Percentiles rank a stretch among this genome's conserved stretches.
phyloP scores from a whole-genome alignment of 2,329 filamentous ascomycete genomes.

The Botrytis hyacinthi region DNA sequence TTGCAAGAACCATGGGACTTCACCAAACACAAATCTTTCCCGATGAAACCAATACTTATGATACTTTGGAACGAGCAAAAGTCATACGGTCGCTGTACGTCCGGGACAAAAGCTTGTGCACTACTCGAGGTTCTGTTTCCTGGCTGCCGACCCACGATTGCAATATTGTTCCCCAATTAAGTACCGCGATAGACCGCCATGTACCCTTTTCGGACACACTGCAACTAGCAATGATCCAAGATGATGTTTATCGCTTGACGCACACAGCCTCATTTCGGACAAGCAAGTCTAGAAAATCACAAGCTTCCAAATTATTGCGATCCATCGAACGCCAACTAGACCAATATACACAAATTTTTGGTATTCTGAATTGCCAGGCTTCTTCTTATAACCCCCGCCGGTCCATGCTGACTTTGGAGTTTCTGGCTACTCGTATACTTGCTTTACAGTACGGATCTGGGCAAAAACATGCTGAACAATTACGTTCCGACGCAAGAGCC shows the following conservation, averaged over 20 bases:
- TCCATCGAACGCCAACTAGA: not conserved
- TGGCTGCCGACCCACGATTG: slow-evolving; percentile 19
- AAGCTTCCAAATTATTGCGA: not conserved
- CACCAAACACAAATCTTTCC: slow-evolving; percentile 18
- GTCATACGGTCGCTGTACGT: slow-evolving; percentile 14
- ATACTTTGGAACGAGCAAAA: slow-evolving; percentile 18
- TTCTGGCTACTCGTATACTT: slow-evolving; percentile 18
- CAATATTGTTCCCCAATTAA: slow-evolving; percentile 4
- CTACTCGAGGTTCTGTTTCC: slow-evolving; percentile 17
- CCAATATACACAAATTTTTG: not conserved
- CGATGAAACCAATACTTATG: slow-evolving; percentile 1
- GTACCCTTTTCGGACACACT: not conserved
- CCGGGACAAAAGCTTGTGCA: slow-evolving; percentile 20
- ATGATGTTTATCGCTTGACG: slow-evolving; percentile 2
- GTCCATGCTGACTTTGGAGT: slow-evolving; percentile 10
- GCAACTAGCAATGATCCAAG: slow-evolving; percentile 3
- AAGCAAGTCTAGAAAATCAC: not conserved
- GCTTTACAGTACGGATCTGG: slow-evolving; percentile 14
- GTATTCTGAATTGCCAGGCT: not conserved
- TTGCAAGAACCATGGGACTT: slow-evolving; percentile 18
- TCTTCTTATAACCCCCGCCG: not conserved
- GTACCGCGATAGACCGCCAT: not conserved
- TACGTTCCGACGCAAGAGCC: slow-evolving; percentile 15
- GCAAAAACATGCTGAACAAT: slow-evolving; percentile 11
- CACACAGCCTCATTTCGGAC: not conserved